These are phyloP conservation scores for Kodamaea sp. DNA, from an alignment of 1,139 yeast genomes.

Conservation along the genomic window DNA sequence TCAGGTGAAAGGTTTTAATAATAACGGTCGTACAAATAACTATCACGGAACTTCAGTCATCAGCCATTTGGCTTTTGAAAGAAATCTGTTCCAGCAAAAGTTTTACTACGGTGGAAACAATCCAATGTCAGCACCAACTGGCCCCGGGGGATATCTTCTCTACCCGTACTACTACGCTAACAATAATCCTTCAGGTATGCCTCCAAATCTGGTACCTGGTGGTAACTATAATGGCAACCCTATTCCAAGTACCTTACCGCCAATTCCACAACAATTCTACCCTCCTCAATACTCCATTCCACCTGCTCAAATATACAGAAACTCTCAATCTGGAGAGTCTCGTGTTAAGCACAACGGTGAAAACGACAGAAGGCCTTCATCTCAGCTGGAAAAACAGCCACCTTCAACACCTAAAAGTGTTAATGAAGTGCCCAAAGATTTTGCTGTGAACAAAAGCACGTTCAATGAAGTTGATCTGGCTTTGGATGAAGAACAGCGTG, in stretches of 20 bases:
- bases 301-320: no score
- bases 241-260: conserved; percentile 4
- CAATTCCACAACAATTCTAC: conserved; percentile 3
- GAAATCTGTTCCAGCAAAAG: conserved; percentile 37
- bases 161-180: conserved; percentile 10
- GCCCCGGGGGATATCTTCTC: conserved; percentile 7
- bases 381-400: no score
- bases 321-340: no score
- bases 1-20: background rate
- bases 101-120: conserved; percentile 27
- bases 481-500: conserved; percentile 29
- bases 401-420: no score
- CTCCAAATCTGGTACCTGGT: background rate
- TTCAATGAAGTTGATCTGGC: conserved; percentile 1
- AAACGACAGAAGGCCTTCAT: no score
- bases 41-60: conserved; percentile 13
- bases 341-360: no score
- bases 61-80: conserved; percentile 33
- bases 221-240: background rate
- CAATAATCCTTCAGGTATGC: conserved; percentile 4
- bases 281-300: no score
- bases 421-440: no score
- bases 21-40: conserved; percentile 3
- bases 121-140: conserved; percentile 5
- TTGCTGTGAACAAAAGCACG: no score